phyloP scores from a whole-genome alignment of 441 rosid species.

The Pelargonium citronellum region DNA sequence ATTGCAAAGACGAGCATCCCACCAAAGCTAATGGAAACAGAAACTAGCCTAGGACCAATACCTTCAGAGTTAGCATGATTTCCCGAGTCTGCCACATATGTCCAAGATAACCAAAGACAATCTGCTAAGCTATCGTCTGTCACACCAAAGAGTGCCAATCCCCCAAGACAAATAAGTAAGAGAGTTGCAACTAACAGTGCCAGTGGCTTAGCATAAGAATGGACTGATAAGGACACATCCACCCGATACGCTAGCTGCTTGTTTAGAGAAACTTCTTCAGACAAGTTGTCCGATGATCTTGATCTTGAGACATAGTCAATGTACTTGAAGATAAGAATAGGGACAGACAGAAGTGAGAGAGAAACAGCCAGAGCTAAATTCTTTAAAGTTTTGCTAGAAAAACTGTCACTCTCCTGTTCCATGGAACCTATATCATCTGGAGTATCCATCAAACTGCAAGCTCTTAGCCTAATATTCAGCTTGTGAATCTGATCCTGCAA shows the following conservation, averaged over 20 bases:
- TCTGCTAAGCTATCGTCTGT: slow-evolving; percentile 54
- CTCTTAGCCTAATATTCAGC: slow-evolving; percentile 33
- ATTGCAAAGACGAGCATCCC: slow-evolving; percentile 79
- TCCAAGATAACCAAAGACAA: slow-evolving; percentile 73
- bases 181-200: slow-evolving; percentile 59
- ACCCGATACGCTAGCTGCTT: slow-evolving; percentile 51
- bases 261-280: slow-evolving; percentile 47
- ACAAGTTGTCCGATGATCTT: slow-evolving; percentile 36
- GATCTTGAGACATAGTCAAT: slow-evolving; percentile 42
- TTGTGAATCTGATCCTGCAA: slow-evolving; percentile 41
- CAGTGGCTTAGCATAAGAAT: slow-evolving; percentile 63
- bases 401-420: slow-evolving; percentile 24
- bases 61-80: slow-evolving; percentile 67
- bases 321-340: slow-evolving; percentile 43
- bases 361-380: slow-evolving; percentile 43
- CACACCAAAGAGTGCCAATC: slow-evolving; percentile 61
- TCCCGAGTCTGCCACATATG: slow-evolving; percentile 59
- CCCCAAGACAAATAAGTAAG: slow-evolving; percentile 56
- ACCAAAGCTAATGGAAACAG: slow-evolving; percentile 65
- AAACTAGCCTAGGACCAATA: slow-evolving; percentile 56
- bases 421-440: slow-evolving; percentile 22
- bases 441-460: slow-evolving; percentile 34
- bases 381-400: slow-evolving; percentile 32
- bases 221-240: slow-evolving; percentile 52
- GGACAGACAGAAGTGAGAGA: slow-evolving; percentile 38